Evolutionary conservation across 1,139 yeast genomes (phyloP), one percentile per base, ranked within the genome.

Genomic region (Geotrichum macrosporum): DNA sequence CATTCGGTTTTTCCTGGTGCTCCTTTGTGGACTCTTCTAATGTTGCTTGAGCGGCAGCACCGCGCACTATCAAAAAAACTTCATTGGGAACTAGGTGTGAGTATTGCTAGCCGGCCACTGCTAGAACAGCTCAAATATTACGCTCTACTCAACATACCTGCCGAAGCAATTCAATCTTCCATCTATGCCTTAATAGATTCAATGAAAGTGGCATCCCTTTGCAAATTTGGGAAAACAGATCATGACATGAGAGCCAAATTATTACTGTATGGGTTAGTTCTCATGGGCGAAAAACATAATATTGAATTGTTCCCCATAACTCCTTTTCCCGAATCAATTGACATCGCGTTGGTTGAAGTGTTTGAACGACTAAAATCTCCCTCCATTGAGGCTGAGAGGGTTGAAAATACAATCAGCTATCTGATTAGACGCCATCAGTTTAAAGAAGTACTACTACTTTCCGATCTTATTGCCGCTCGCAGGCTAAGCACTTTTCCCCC

Each of bases 41-140:
- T 10, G 19, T 27, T 20, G 5, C 27, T 30, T 15, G 15, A 19
- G n/a, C 26, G 29, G n/a, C 26, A 9, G 34, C 13, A n/a, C n/a
- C 10, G 5, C 1, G 12, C 6, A 6, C 12, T 32, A 3, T 41
- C 44, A 6, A 16, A 29, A 3, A 21, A 21, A 19, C 19, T 46
- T 9, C 36, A 41, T 26, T 35, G 13, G 10, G 38, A 30, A 4
- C 32, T 46, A 9, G 46, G 46, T 6, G 15, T 34, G 10, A 27
- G 36, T 18, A 26, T 50, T 2, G 50, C 47, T 3, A 13, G 30
- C 9, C 43, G 52, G 6, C 52, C 53, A 5, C 34, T 46, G 4
- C 27, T 42, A 2, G 50, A 46, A 24, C 49, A 46, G 34, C 46
- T 50, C 22, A 31, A 36, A 30, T 50, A 46, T 35, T 46, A 37